Evolutionary conservation across 2,329 filamentous ascomycete species (phyloP).

Genomic region (Bipolaris oryzae): DNA sequence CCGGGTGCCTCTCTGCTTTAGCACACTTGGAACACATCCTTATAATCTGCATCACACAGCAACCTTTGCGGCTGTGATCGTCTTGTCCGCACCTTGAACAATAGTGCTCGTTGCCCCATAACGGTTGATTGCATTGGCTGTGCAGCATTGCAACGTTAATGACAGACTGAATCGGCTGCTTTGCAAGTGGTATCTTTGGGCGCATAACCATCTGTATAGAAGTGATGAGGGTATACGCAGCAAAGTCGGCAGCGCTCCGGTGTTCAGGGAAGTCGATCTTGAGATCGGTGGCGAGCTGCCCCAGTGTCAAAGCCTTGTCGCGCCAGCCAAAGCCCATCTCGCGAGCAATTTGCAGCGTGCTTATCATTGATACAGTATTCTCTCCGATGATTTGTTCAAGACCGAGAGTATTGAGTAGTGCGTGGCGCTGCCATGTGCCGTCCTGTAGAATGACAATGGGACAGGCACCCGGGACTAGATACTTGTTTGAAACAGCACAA

Average conservation of each 20-base stretch:
- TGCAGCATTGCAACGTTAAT: conserved; percentile 5
- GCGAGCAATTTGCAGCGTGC: neutral
- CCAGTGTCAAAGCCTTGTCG: neutral
- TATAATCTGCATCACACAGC: neutral
- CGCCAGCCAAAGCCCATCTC: neutral
- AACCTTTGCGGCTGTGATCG: neutral
- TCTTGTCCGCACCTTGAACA: neutral
- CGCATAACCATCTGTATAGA: conserved; percentile 8
- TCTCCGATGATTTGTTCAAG: neutral
- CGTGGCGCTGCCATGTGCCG: neutral
- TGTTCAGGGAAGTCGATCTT: neutral
- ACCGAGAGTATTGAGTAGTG: neutral
- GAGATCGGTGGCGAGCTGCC: neutral
- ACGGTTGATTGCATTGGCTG: neutral
- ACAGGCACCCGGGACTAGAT: neutral
- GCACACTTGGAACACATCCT: neutral
- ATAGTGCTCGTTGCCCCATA: neutral
- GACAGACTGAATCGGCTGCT: neutral
- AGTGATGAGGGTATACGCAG: conserved; percentile 1
- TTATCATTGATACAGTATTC: conserved; percentile 3
- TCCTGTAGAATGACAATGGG: conserved; percentile 2
- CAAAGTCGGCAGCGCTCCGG: neutral
- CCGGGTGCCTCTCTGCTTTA: neutral
- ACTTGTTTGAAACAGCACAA: neutral
- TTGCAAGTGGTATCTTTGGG: neutral